These are phyloP conservation scores for Colletotrichum musae DNA, from an alignment of 2,329 filamentous ascomycete species.

Conservation along the genomic window DNA sequence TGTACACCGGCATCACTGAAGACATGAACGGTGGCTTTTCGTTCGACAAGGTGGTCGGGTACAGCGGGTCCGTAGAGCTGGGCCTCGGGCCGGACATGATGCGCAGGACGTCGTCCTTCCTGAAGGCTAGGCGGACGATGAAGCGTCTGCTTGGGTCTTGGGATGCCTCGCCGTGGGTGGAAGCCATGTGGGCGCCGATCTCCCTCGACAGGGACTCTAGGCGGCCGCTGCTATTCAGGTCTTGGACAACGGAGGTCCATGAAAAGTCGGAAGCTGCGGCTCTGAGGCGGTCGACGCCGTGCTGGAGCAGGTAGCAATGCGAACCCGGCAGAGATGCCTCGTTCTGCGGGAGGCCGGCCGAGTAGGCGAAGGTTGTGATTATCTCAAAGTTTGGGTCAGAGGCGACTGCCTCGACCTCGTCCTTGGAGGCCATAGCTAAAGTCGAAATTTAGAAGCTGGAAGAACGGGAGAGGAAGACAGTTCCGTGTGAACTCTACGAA, in stretches of 20 bases:
- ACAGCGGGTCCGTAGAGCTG: background rate
- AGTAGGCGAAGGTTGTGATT: conserved; percentile 18
- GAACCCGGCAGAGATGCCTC: background rate
- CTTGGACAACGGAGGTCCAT: background rate
- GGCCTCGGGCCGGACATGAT: conserved; percentile 18
- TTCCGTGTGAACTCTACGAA: background rate
- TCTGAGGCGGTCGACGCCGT: background rate
- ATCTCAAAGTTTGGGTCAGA: conserved; percentile 14
- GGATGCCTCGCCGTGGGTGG: background rate
- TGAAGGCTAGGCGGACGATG: conserved; percentile 13
- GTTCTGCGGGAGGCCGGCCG: background rate
- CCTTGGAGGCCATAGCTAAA: background rate
- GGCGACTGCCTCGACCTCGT: conserved; percentile 9
- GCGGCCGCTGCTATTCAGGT: background rate
- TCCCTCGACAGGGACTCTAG: background rate
- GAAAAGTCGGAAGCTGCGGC: background rate
- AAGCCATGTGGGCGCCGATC: background rate
- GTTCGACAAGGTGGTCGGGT: background rate
- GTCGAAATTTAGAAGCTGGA: background rate
- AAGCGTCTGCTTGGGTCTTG: conserved; percentile 1
- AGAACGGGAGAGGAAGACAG: background rate
- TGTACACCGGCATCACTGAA: background rate
- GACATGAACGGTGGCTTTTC: too few species aligned
- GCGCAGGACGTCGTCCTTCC: background rate
- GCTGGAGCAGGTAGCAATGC: background rate